Conservation (phyloP, 2,329 filamentous ascomycete genomes). For the Ophiostoma sp. region DNA sequence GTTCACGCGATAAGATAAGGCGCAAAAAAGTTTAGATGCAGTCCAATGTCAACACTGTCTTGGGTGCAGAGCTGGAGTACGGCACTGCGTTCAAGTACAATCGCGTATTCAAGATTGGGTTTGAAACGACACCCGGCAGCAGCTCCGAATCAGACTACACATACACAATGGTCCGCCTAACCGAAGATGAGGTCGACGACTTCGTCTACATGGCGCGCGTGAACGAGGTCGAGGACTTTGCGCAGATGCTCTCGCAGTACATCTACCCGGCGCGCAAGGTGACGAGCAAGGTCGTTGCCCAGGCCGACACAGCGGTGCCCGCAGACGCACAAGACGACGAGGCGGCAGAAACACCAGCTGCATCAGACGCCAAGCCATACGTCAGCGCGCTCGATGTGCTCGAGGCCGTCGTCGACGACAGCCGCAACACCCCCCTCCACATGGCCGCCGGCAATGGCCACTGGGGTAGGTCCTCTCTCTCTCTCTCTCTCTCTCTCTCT, state of each 20-base stretch:
- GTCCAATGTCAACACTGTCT: not conserved
- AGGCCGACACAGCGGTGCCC: not conserved
- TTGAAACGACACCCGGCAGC: not conserved
- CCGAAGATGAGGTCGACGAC: constrained; percentile 82
- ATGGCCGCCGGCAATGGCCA: constrained; percentile 93
- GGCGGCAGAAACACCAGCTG: not conserved
- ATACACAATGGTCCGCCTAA: constrained; percentile 40
- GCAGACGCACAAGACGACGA: not conserved
- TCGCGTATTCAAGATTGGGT: too few species aligned
- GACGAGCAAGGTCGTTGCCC: not conserved
- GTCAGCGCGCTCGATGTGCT: constrained; percentile 52
- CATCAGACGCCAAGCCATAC: constrained; percentile 34
- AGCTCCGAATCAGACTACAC: not conserved
- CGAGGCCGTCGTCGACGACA: constrained; percentile 62
- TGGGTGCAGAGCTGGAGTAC: too few species aligned
- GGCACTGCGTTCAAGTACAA: constrained; percentile 22
- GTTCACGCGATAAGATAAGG: constrained; percentile 11
- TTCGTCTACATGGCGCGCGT: constrained; percentile 79
- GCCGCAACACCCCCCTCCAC: constrained; percentile 77
- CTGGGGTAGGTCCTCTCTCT: constrained; percentile 52
- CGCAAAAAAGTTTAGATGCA: constrained; percentile 10
- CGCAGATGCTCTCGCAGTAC: constrained; percentile 55
- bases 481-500: not conserved
- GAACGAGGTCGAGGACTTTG: constrained; percentile 68
- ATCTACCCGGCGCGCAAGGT: constrained; percentile 29